phyloP scores from a whole-genome alignment of 2,329 filamentous ascomycete genomes.

The Nothophoma quercina region DNA sequence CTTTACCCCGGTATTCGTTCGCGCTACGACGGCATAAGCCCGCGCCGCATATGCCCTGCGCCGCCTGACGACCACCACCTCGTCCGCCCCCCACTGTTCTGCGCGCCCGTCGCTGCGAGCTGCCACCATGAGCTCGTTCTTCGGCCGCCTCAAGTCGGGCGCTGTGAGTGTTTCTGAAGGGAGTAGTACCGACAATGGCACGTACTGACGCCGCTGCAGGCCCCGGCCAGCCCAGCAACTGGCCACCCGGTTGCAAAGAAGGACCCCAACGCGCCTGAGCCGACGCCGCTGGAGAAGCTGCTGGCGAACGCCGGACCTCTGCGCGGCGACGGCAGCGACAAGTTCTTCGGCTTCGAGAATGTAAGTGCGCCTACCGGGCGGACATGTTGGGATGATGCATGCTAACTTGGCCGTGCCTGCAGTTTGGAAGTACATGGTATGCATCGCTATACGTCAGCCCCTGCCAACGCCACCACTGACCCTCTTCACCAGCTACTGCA shows the following conservation, averaged over 20 bases:
- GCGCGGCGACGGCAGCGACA: slow-evolving; percentile 89
- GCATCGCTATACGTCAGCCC: slow-evolving; percentile 28
- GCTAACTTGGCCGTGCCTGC: slow-evolving; percentile 20
- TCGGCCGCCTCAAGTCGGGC: slow-evolving; percentile 61
- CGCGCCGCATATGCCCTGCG: slow-evolving; percentile 15
- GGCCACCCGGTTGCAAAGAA: slow-evolving; percentile 63
- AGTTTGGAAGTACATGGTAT: slow-evolving; percentile 99
- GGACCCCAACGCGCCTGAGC: slow-evolving; percentile 63
- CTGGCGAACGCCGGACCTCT: slow-evolving; percentile 84
- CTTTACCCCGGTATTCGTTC: slow-evolving; percentile 12
- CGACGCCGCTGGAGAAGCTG: slow-evolving; percentile 74
- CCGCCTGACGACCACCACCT: slow-evolving; percentile 24
- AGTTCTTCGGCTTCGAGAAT: slow-evolving; percentile 98
- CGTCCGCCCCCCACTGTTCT: slow-evolving; percentile 21
- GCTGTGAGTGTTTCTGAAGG: slow-evolving; percentile 48
- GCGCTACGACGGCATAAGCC: slow-evolving; percentile 10
- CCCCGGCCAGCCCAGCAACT: slow-evolving; percentile 56
- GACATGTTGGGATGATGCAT: neutral
- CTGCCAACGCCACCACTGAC: slow-evolving; percentile 18
- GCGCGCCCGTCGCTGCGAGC: slow-evolving; percentile 21
- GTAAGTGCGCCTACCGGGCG: slow-evolving; percentile 64
- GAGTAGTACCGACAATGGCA: slow-evolving; percentile 28
- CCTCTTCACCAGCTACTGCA: slow-evolving; percentile 78
- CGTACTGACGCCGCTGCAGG: slow-evolving; percentile 46
- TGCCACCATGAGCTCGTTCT: slow-evolving; percentile 60